Base-by-base conservation (phyloP, 2,329 filamentous ascomycete genomes). In the Hortaea werneckii region DNA sequence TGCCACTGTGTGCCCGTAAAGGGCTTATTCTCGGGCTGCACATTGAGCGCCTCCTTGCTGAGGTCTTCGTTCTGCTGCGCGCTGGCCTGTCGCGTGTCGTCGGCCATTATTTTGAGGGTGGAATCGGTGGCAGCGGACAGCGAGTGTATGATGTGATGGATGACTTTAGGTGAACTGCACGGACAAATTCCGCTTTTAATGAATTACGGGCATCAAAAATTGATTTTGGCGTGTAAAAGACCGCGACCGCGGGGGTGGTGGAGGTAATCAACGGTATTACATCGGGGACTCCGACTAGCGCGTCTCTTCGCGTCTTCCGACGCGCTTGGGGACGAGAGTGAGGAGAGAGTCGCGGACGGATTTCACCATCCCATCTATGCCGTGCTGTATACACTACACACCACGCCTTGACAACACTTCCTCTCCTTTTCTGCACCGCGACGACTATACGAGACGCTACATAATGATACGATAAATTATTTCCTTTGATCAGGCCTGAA, bases 51-150 rank as follows among this genome's bases (percentile, higher is more conserved):
- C 35, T 62, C 58, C 37, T 53, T 53, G 45, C 46, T 56, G 43
- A 63, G 52, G 40, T 56, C 54, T 34, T 55, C 53, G 11, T 46
- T 45, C 37, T 40, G 40, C 61, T 39, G 64, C 44, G 64, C 60
- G 20, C 60, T 63, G 7, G 39, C 43, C 46, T 69, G 59, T 59
- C 66, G 59, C 45, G 67, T 68, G 51, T 71, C 68, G 65, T 71
- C 68, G 41, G 69, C 67, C 70, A 73, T 73, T 35, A 12, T 41
- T 27, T 13, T 12, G 34, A 29, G 42, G 37, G 6, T 10, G 20
- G 11, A 20, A 29, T 2, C 2, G 40, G 37, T 13, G 10, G 37
- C 32, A 20, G 20, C 20, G 20, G 20, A 20, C 20, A 20, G 20
- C 20, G 20, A 20, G 20, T 35, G 32, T 35, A 35, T 35, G 32